These are phyloP conservation scores for Colletotrichum simmondsii DNA, from an alignment of 2,329 filamentous ascomycete species.

Conservation along the genomic window DNA sequence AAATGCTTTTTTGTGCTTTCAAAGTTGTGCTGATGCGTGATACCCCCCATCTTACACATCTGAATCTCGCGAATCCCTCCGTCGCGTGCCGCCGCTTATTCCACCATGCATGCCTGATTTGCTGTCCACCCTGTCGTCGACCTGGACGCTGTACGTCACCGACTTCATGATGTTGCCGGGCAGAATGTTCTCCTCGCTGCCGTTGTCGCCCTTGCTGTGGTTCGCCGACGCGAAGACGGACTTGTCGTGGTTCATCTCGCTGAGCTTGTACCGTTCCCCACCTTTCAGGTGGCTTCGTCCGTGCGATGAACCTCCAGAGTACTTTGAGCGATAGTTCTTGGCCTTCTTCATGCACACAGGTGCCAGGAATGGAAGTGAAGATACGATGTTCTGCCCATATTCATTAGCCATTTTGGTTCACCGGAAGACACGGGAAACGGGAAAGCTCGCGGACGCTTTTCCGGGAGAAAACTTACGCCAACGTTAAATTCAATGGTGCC, in stretches of 20 bases:
- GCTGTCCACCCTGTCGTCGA: slow-evolving; percentile 41
- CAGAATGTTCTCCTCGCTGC: slow-evolving; percentile 53
- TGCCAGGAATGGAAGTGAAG: slow-evolving; percentile 56
- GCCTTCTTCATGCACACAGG: slow-evolving; percentile 56
- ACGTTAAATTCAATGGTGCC: slow-evolving; percentile 68
- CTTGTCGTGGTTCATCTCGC: slow-evolving; percentile 47
- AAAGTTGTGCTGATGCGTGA: background rate
- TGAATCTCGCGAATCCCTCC: slow-evolving; percentile 12
- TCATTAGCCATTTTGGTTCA: background rate
- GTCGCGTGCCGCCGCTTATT: background rate
- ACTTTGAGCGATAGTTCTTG: slow-evolving; percentile 52
- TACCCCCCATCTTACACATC: background rate
- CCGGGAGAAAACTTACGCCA: slow-evolving; percentile 52
- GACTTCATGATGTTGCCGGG: slow-evolving; percentile 53
- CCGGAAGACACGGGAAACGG: background rate
- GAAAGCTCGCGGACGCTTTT: background rate
- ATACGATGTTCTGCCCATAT: slow-evolving; percentile 54
- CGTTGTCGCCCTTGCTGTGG: slow-evolving; percentile 34
- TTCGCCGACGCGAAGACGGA: slow-evolving; percentile 41
- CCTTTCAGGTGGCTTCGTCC: slow-evolving; percentile 39
- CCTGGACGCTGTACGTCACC: slow-evolving; percentile 52
- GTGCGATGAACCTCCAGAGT: slow-evolving; percentile 42
- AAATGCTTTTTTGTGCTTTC: background rate
- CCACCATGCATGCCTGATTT: background rate
- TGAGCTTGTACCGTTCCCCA: slow-evolving; percentile 50